Evolutionary conservation across 805 yeast genomes (phyloP), one percentile per base, ranked within the genome.

Genomic region (Cyberlindnera samutprakarnensis): DNA sequence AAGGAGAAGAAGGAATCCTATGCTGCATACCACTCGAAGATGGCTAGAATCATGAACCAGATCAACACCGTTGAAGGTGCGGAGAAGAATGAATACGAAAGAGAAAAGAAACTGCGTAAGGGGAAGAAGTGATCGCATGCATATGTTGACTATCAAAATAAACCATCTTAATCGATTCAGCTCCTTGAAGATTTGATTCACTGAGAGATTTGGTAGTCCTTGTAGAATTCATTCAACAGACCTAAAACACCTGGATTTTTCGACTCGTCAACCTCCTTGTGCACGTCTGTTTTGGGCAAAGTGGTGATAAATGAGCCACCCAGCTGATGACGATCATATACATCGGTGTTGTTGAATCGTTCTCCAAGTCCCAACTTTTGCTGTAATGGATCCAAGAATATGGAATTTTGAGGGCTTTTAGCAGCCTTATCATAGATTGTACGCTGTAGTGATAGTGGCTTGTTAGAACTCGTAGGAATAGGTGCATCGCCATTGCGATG

Each of bases 21-120:
- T 49, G 70, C 71, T 25, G 88, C 72, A 8, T 92, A 92, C 56
- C 97, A 92, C 57, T 69, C 76, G 44, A 88, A 85, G 67, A 84
- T 92, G 86, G 82, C 94, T 27, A 72, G 72, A 44, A 79, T 92
- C 53, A 77, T 81, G 54, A 83, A 88, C 47, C 74, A 88, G 34
- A 85, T 92, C 50, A 83, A 82, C 41, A 87, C 96, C 5, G 87
- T 81, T 47, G 96, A 90, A 66, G 97, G 97, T 51, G 84, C 92
- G 5, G 96, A 86, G 53, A 83, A 85, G 68, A 88, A 92, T 56
- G 78, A 78, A 46, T 90, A 90, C 57, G 96, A 87, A 53, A 71
- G 87, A 39, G 96, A 88, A 52, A 82, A 75, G 66, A 75, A 70
- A 53, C 62, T 64, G 39, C 71, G 87, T 48, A 72, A 71, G 53